Percentiles rank a stretch among this genome's conserved stretches.
Conservation (phyloP, 345 rosid species). For the Salix koriyanagi region DNA sequence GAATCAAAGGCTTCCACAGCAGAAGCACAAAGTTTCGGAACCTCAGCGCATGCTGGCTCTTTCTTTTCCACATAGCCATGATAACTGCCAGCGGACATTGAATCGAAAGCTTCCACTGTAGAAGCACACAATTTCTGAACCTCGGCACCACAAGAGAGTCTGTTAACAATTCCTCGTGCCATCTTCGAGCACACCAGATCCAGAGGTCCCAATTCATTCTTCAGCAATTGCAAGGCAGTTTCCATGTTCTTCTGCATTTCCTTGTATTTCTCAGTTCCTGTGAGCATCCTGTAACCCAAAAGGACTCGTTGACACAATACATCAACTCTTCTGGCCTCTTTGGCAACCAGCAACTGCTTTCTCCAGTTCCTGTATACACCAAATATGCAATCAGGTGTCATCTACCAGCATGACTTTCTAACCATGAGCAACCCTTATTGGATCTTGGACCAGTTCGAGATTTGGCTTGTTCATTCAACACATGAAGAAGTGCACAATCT, state of each 20-base stretch:
- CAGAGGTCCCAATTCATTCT: slow-evolving; percentile 65
- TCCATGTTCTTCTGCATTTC: slow-evolving; percentile 42
- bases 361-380: slow-evolving; percentile 48
- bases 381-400: background rate
- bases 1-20: slow-evolving; percentile 57
- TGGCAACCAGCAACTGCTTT: slow-evolving; percentile 63
- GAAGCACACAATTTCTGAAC: slow-evolving; percentile 70
- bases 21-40: slow-evolving; percentile 64
- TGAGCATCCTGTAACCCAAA: slow-evolving; percentile 50
- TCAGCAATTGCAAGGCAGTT: slow-evolving; percentile 49
- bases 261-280: slow-evolving; percentile 40
- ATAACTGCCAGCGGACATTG: slow-evolving; percentile 15
- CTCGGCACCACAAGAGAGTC: slow-evolving; percentile 66
- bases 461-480: background rate
- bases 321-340: slow-evolving; percentile 81
- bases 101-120: slow-evolving; percentile 56
- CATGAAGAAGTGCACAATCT: background rate
- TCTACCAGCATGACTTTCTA: background rate
- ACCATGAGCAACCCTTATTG: background rate
- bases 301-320: slow-evolving; percentile 63
- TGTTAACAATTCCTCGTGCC: slow-evolving; percentile 74
- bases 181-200: slow-evolving; percentile 54
- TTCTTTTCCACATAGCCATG: slow-evolving; percentile 14
- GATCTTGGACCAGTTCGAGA: background rate
- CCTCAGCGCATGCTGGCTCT: slow-evolving; percentile 40